phyloP scores from a whole-genome alignment of 169 alveolate species.

The Plasmodium ovale region DNA sequence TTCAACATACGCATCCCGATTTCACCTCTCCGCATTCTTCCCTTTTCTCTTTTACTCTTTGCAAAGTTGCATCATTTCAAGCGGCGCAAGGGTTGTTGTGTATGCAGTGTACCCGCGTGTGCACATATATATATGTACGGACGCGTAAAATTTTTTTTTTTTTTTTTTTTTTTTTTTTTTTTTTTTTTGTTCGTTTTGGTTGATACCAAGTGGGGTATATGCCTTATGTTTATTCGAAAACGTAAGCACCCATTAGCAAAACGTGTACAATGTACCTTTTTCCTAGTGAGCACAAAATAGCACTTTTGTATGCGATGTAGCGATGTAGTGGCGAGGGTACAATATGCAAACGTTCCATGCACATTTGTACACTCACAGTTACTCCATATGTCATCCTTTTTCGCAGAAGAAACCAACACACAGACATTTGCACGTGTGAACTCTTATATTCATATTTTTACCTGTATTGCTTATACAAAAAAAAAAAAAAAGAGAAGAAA shows the following conservation, averaged over 20 bases:
- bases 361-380: background rate
- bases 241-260: too few relatives aligned
- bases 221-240: too few relatives aligned
- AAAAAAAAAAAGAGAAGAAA: background rate
- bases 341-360: background rate
- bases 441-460: background rate
- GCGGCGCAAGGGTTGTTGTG: background rate
- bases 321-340: too few relatives aligned
- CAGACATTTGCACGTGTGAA: background rate
- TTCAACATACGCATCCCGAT: background rate
- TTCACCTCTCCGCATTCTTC: background rate
- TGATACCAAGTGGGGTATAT: background rate
- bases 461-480: background rate
- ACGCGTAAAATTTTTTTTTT: background rate
- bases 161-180: conserved; percentile 18
- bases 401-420: background rate
- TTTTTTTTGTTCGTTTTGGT: too few relatives aligned
- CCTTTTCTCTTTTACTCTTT: background rate
- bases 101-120: background rate
- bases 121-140: background rate
- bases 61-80: background rate
- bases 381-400: background rate
- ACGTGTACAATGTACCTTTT: too few relatives aligned
- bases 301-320: too few relatives aligned
- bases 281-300: too few relatives aligned